Base-by-base conservation (phyloP, 129 eudicot genomes). In the Cynara cardunculus region DNA sequence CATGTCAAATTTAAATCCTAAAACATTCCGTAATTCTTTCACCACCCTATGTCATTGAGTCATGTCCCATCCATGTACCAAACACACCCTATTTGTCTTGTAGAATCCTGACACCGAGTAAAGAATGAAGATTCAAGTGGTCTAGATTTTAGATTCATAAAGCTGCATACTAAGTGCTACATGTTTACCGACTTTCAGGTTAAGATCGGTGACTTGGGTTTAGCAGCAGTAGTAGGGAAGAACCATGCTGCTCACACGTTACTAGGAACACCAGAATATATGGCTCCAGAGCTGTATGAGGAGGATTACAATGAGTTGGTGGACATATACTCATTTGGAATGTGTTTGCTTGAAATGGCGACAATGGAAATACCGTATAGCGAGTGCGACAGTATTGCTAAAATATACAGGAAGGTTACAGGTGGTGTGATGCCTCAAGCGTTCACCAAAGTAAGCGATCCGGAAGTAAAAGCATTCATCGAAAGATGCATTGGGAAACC, bases 261-360 rank as follows among this genome's bases (percentile, higher is more conserved):
- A 81, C 66, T 90, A 73, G 97, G 98, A 67, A 91, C 98, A 34
- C 96, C 94, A 0, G 94, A 89, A 75, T 93, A 84, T 80, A 91
- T 93, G 96, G 98, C 95, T 7, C 94, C 97, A 5, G 98, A 93
- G 86, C 88, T 91, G 0, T 93, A 89, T 12, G 98, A 91, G 34
- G 97, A 91, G 77, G 86, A 93, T 71, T 93, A 93, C 84, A 88
- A 92, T 0, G 94, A 91, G 74, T 30, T 84, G 35, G 91, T 93
- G 34, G 98, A 93, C 75, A 86, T 93, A 24, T 93, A 93, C 80
- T 91, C 98, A n/a, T 93, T 93, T 71, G 98, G 98, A 27, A 91
- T 93, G 98, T 91, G 93, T 82, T 59, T 91, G 77, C 87, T 93
- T n/a, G 94, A 93, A 85, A 93, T 93, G 97, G 90, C 92, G 1